Percentiles rank a stretch among this genome's conserved stretches.
Evolutionary conservation across 108 stramenopile species (phyloP).

Genomic region (Skeletonema menzelii): DNA sequence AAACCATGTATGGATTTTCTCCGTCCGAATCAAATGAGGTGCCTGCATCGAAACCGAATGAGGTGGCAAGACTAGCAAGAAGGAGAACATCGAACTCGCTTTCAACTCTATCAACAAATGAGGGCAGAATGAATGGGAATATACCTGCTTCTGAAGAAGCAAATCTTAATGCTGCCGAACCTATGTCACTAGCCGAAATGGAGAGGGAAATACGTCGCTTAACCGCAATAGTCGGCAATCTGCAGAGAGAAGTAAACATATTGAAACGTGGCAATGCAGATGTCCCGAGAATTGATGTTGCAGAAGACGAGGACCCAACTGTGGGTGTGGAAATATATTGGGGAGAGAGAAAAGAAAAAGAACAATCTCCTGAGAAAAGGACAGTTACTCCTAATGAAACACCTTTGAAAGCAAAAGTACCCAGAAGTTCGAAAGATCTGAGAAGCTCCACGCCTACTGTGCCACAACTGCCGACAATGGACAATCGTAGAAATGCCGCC

Average conservation of each 20-base stretch:
- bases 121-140: background rate
- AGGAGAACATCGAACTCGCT: no score
- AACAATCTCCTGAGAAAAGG: background rate
- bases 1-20: background rate
- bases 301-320: conserved; percentile 18
- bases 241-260: background rate
- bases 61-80: no score
- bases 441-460: background rate
- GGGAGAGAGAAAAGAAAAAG: conserved; percentile 9
- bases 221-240: background rate
- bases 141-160: background rate
- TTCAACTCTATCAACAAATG: no score
- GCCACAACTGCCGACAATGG: background rate
- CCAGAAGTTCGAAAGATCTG: background rate
- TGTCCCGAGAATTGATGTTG: background rate
- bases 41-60: background rate
- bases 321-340: conserved; percentile 30
- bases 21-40: background rate
- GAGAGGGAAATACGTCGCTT: conserved; percentile 2
- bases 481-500: background rate
- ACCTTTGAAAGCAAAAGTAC: background rate
- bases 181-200: background rate
- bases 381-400: background rate
- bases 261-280: background rate
- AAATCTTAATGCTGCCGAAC: background rate